Evolutionary conservation across 192 early-diverging fungal genomes (phyloP).

Genomic region (Backusella sp.): DNA sequence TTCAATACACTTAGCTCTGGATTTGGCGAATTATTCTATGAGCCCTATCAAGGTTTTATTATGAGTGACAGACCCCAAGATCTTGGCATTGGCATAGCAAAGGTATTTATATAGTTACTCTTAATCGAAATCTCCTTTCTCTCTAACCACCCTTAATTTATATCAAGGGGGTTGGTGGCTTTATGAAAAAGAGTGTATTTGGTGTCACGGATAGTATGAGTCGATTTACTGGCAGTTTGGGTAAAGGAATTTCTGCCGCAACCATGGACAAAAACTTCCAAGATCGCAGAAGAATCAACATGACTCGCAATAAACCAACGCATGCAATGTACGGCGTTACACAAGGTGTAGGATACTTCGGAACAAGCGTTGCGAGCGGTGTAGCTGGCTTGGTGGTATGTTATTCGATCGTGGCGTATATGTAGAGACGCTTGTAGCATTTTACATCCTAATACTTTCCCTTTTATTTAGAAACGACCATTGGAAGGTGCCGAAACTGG

Average conservation of each 20-base stretch:
- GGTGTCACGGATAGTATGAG: slow-evolving; percentile 84
- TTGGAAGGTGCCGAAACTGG: slow-evolving; percentile 75
- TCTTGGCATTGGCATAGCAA: slow-evolving; percentile 81
- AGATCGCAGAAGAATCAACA: slow-evolving; percentile 63
- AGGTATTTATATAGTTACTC: slow-evolving; percentile 24
- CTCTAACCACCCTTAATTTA: not conserved
- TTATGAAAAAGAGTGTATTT: slow-evolving; percentile 85
- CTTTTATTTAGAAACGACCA: slow-evolving; percentile 51
- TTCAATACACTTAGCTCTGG: slow-evolving; percentile 87
- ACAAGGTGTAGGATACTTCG: slow-evolving; percentile 73
- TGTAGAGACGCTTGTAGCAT: not conserved
- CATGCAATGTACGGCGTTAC: slow-evolving; percentile 85
- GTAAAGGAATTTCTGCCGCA: slow-evolving; percentile 84
- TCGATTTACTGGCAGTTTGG: slow-evolving; percentile 81
- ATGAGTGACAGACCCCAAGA: slow-evolving; percentile 84
- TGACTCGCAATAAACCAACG: slow-evolving; percentile 74
- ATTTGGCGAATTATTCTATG: slow-evolving; percentile 88
- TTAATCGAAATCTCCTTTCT: not conserved
- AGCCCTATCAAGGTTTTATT: slow-evolving; percentile 87
- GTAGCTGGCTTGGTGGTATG: slow-evolving; percentile 72
- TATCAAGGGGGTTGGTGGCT: slow-evolving; percentile 53
- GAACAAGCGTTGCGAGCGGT: slow-evolving; percentile 71
- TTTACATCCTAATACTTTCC: too few relatives aligned
- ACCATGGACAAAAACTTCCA: slow-evolving; percentile 86
- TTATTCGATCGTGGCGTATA: not conserved